These are phyloP conservation scores for Stellera chamaejasme DNA, from an alignment of 345 rosid species.

Conservation along the genomic window DNA sequence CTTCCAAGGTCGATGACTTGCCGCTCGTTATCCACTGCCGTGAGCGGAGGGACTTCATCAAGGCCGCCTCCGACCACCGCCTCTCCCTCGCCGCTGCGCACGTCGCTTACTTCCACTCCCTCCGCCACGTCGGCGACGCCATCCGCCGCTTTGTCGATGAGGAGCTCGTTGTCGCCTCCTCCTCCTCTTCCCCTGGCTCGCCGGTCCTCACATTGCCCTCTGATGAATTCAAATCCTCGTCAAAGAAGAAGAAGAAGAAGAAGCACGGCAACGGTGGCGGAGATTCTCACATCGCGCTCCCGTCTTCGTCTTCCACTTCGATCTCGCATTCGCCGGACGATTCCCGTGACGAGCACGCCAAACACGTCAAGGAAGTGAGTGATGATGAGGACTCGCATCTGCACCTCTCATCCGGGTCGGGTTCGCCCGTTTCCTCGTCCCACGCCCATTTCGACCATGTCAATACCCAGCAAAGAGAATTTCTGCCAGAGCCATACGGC, in stretches of 20 bases:
- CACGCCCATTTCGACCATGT: conserved; percentile 39
- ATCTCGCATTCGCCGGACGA: conserved; percentile 44
- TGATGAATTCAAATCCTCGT: conserved; percentile 42
- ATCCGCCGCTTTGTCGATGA: conserved; percentile 75
- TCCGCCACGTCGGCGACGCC: conserved; percentile 70
- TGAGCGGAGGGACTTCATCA: conserved; percentile 62
- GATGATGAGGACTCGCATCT: conserved; percentile 47
- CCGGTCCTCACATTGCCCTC: conserved; percentile 85
- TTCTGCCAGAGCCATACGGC: conserved; percentile 9
- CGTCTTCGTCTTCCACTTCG: conserved; percentile 51
- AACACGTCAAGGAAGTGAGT: conserved; percentile 20
- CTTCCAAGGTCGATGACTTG: conserved; percentile 74
- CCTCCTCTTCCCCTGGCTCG: conserved; percentile 37
- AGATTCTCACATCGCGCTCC: conserved; percentile 13
- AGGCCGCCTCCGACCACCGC: conserved; percentile 65
- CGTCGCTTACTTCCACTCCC: conserved; percentile 59
- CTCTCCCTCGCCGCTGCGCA: conserved; percentile 88
- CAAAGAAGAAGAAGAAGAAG: conserved; percentile 13
- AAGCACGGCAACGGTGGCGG: neutral
- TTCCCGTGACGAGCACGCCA: conserved; percentile 8
- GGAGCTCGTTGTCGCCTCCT: conserved; percentile 48
- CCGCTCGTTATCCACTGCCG: conserved; percentile 68
- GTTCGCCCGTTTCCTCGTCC: conserved; percentile 31
- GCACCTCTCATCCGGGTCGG: conserved; percentile 56
- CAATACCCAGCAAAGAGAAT: conserved; percentile 15